Evolutionary conservation across 2,329 filamentous ascomycete genomes (phyloP), one percentile per base, ranked within the genome.

Genomic region (Penicillium sp.): DNA sequence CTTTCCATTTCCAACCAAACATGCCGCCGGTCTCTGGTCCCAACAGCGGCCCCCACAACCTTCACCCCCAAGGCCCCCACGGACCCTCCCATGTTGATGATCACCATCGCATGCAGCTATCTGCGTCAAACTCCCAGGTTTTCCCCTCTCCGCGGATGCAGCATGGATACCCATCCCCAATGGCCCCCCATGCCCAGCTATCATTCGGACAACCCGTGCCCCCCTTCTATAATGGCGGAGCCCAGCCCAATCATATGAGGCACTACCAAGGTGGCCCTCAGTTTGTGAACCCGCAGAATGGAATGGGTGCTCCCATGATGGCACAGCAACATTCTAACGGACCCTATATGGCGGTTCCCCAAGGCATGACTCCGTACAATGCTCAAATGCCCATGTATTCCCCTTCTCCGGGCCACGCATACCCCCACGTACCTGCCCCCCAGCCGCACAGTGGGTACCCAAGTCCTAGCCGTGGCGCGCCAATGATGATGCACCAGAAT

Each of bases 401-500:
- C 18, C 85, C 85, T n/a, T 86, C 83, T 68, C 71, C 90, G 77
- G 76, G 90, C 78, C 82, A 92, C 84, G 81, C 87, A 74, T 85
- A 86, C 59, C 81, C 82, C 34, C 80, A 80, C 64, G 75, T 73
- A 18, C 74, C 79, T 58, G 77, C 77, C 38, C 65, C 78, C 57
- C 79, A 81, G 53, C 79, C 79, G 51, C 85, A 88, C 18, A 89
- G 84, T 42, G 91, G 91, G 14, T 96, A 90, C 68, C 90, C 91
- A n/a, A 97, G 93, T 70, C 93, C 93, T 1, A 87, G 91, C 53
- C 85, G 92, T 45, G 86, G 87, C 18, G 91, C 94, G 11, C 88
- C 91, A 2, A 91, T 95, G 87, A 97, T 97, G 93, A 90, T 88
- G 67, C 92, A 92, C 62, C 91, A 96, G 76, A 91, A 91, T 52